Percentiles rank a stretch among this genome's conserved stretches.
Evolutionary conservation across 305 asterid genomes (phyloP).

Genomic region (Andrographis paniculata): DNA sequence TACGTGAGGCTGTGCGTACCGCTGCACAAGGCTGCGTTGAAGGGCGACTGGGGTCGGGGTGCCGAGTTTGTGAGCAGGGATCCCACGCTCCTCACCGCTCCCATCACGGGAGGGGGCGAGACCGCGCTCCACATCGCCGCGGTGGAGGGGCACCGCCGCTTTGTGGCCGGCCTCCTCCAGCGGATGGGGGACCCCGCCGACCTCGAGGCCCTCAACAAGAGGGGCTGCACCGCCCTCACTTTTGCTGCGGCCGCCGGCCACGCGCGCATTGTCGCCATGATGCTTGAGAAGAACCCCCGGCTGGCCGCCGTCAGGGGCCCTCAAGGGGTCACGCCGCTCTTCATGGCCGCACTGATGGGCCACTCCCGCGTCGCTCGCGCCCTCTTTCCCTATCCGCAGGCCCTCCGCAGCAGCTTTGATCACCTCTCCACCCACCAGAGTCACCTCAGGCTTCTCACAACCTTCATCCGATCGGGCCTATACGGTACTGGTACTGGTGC

Average conservation of each 20-base stretch:
- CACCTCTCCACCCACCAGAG: too few relatives aligned
- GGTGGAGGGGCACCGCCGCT: not conserved
- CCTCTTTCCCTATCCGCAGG: not conserved
- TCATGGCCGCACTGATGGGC: not conserved
- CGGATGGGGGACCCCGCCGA: not conserved
- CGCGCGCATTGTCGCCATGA: not conserved
- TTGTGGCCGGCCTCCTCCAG: not conserved
- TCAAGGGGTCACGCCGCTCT: not conserved
- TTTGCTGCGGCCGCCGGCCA: not conserved
- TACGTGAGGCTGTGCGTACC: conserved; percentile 8
- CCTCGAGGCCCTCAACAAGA: not conserved
- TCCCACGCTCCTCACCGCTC: not conserved
- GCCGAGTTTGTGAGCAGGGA: not conserved
- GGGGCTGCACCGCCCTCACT: not conserved
- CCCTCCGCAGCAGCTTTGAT: too few relatives aligned
- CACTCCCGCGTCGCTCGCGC: not conserved
- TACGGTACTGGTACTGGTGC: too few relatives aligned
- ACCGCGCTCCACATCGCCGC: not conserved
- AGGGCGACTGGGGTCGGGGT: conserved; percentile 21
- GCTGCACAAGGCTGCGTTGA: conserved; percentile 22
- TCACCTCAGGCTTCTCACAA: not conserved
- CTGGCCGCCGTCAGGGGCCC: not conserved
- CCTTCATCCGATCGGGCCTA: not conserved
- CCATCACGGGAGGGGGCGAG: conserved; percentile 16
- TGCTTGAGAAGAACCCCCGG: not conserved